Evolutionary conservation across 495 filamentous ascomycete genomes (phyloP).

Genomic region (Paragyromitra xinjiangensis): DNA sequence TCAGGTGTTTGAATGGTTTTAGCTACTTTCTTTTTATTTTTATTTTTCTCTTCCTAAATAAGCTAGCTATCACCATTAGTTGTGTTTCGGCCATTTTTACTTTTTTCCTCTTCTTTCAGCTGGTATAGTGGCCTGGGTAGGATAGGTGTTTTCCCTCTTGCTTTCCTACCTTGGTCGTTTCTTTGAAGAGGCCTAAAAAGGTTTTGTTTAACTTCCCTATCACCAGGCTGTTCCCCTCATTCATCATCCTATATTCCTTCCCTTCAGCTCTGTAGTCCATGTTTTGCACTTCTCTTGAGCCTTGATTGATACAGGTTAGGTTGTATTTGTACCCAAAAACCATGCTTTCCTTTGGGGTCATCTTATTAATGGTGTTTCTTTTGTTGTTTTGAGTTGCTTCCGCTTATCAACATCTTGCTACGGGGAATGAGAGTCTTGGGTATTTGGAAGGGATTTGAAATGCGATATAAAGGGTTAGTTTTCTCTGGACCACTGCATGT

Average conservation of each 20-base stretch:
- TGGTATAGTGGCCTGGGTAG: conserved; percentile 29
- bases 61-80: conserved; percentile 16
- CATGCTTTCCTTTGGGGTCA: conserved; percentile 46
- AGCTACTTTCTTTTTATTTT: conserved; percentile 8
- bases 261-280: conserved; percentile 11
- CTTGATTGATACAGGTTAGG: conserved; percentile 44
- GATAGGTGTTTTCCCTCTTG: conserved; percentile 31
- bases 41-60: background rate
- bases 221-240: conserved; percentile 19
- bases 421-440: background rate
- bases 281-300: conserved; percentile 23
- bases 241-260: conserved; percentile 25
- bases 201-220: conserved; percentile 26
- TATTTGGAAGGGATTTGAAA: conserved; percentile 19
- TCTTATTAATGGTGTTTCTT: conserved; percentile 48
- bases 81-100: conserved; percentile 19
- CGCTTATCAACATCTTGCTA: conserved; percentile 16
- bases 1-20: conserved; percentile 16
- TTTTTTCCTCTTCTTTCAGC: conserved; percentile 19
- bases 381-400: conserved; percentile 23
- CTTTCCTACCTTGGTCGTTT: conserved; percentile 10
- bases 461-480: conserved; percentile 27
- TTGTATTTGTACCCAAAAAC: conserved; percentile 49
- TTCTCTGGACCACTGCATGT: conserved; percentile 19
- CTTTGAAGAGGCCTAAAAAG: conserved; percentile 14